Base-by-base conservation (phyloP, 2,329 filamentous ascomycete species). In the Fusarium nematophilum region DNA sequence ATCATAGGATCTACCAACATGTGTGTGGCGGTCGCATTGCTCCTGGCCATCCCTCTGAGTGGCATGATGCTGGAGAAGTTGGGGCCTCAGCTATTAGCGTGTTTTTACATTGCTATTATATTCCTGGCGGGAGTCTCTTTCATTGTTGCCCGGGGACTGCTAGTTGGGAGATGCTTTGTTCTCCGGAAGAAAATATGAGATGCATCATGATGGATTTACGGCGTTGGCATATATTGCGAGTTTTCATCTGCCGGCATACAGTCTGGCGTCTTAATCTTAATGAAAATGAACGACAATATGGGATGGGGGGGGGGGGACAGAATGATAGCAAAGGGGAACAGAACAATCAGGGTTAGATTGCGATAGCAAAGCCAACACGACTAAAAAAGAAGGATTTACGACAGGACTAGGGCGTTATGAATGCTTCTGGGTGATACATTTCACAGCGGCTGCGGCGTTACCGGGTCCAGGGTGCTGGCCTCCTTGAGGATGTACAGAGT, bases 21-120 rank as follows among this genome's bases (percentile, higher is more conserved):
- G 27, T 69, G 81, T 4, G 79, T 78, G 6, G 75, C 76, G 9
- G 78, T 82, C 33, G 74, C 78, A 0, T 71, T 79, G 0, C 57
- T 83, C 10, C 60, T 82, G 1, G 75, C 78, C 1, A 76, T 80
- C 2, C 80, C 80, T 0, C 65, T 81, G 1, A 77, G 77, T 8
- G 79, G 79, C 1, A 70, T 78, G 31, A 66, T 82, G 58, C 65
- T 83, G 0, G 73, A 81, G 40, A 71, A 71, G 0, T 72, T 79
- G 3, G 79, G 79, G 0, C 74, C 79, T 2, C 70, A 72, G 47
- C 69, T 73, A 0, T 68, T 82, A 9, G 76, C 80, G 9, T 78
- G 76, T 1, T 78, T 83, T 21, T 81, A 79, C 56, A 73, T 78
- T 4, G 77, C 71, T 0, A 66, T 81, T 2, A 53, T 81, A 9